Evolutionary conservation across 2,329 filamentous ascomycete species (phyloP).

Genomic region (Lizonia empirigonia): DNA sequence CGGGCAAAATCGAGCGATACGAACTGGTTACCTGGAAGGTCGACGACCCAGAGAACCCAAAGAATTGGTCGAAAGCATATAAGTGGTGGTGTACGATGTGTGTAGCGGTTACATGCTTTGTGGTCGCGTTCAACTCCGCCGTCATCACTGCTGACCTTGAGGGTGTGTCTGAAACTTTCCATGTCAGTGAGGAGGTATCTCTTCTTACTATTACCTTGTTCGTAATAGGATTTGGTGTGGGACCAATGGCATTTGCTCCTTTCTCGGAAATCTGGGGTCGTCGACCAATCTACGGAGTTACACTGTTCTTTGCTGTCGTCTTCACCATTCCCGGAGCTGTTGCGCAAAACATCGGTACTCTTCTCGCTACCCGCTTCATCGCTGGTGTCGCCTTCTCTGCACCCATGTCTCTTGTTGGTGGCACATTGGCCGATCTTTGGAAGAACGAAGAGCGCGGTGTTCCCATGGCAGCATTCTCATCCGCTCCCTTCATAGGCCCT

Average conservation of each 20-base stretch:
- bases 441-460: slow-evolving; percentile 81
- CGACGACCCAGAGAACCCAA: slow-evolving; percentile 77
- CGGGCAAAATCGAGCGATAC: slow-evolving; percentile 56
- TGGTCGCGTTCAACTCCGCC: slow-evolving; percentile 62
- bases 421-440: slow-evolving; percentile 85
- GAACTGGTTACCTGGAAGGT: slow-evolving; percentile 73
- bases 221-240: slow-evolving; percentile 80
- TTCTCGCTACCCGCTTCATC: slow-evolving; percentile 76
- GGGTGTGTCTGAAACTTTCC: slow-evolving; percentile 67
- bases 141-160: slow-evolving; percentile 78
- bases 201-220: slow-evolving; percentile 76
- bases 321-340: slow-evolving; percentile 84
- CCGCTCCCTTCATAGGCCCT: slow-evolving; percentile 81
- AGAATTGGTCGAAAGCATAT: slow-evolving; percentile 79
- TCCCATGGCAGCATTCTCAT: slow-evolving; percentile 84
- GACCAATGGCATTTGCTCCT: slow-evolving; percentile 80
- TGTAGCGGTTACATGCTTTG: slow-evolving; percentile 65
- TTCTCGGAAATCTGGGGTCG: slow-evolving; percentile 77
- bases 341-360: slow-evolving; percentile 74
- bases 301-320: slow-evolving; percentile 71
- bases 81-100: slow-evolving; percentile 86
- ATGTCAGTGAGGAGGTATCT: slow-evolving; percentile 73
- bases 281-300: slow-evolving; percentile 71
- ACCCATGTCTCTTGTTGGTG: slow-evolving; percentile 84
- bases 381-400: slow-evolving; percentile 85